Evolutionary conservation across 2,329 filamentous ascomycete species (phyloP).

Genomic region (Fusarium liriodendri): DNA sequence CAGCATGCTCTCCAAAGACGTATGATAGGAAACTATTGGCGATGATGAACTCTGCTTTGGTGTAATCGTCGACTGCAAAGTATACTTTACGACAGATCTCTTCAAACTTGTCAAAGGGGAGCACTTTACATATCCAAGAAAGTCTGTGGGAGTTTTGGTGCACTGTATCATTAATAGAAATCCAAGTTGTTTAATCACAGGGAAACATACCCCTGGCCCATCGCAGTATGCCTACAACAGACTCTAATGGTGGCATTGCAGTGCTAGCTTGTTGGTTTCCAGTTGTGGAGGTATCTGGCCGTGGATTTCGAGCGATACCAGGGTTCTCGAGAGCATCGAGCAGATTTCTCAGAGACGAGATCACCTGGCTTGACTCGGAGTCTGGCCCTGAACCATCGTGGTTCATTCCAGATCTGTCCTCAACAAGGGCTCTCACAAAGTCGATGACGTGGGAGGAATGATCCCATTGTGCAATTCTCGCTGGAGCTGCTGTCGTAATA

Average conservation of each 20-base stretch:
- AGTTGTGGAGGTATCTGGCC: no score
- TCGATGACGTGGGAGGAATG: slow-evolving; percentile 48
- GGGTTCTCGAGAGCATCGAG: slow-evolving; percentile 1
- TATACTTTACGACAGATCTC: slow-evolving; percentile 50
- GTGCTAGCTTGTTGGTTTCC: not conserved
- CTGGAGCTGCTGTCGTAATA: no score
- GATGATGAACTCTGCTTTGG: slow-evolving; percentile 48
- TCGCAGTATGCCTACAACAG: slow-evolving; percentile 41
- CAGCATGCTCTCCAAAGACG: slow-evolving; percentile 48
- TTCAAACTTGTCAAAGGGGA: slow-evolving; percentile 47
- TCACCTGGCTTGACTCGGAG: not conserved
- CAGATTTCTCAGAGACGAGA: slow-evolving; percentile 22
- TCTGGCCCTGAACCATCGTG: not conserved
- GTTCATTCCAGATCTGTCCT: not conserved
- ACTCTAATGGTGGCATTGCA: slow-evolving; percentile 45
- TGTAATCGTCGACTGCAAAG: slow-evolving; percentile 49
- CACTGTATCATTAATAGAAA: slow-evolving; percentile 23
- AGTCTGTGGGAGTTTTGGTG: slow-evolving; percentile 43
- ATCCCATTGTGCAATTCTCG: slow-evolving; percentile 40
- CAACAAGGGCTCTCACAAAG: slow-evolving; percentile 45
- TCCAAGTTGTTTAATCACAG: not conserved
- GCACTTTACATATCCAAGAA: slow-evolving; percentile 46
- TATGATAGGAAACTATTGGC: slow-evolving; percentile 51
- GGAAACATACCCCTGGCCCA: slow-evolving; percentile 47
- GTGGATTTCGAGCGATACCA: not conserved